These are phyloP conservation scores for Fusarium beomiforme DNA, from an alignment of 2,329 filamentous ascomycete genomes.

Conservation along the genomic window DNA sequence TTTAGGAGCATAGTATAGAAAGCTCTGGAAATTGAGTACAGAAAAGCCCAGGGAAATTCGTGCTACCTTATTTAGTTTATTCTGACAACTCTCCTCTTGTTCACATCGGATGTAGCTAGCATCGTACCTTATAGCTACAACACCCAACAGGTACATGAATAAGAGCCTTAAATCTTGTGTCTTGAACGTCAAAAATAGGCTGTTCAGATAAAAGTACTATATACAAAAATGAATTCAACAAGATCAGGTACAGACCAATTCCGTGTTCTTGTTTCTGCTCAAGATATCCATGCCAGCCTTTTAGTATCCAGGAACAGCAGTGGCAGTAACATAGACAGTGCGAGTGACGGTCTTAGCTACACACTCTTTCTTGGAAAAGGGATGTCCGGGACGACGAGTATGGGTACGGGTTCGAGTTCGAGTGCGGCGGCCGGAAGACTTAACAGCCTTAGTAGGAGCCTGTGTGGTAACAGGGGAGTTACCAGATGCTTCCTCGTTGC, in stretches of 20 bases:
- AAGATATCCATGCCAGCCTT: background rate
- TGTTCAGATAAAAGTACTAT: conserved; percentile 11
- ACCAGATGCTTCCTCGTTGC: background rate
- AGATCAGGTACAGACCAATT: background rate
- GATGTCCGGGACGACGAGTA: conserved; percentile 18
- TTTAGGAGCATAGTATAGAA: background rate
- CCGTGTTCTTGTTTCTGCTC: background rate
- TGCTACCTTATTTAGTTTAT: too few relatives aligned
- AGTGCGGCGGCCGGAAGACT: conserved; percentile 16
- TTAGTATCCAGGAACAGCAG: conserved; percentile 16
- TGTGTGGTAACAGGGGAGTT: background rate
- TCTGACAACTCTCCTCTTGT: too few relatives aligned
- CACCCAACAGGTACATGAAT: background rate
- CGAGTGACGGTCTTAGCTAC: conserved; percentile 28
- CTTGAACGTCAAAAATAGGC: background rate
- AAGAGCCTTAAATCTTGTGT: background rate
- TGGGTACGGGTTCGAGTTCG: conserved; percentile 16
- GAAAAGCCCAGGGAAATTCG: too few relatives aligned
- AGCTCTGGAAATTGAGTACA: too few relatives aligned
- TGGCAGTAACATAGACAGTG: conserved; percentile 41
- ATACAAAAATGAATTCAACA: conserved; percentile 14
- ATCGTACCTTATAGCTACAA: background rate
- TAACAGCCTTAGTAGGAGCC: conserved; percentile 11
- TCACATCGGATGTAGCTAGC: background rate
- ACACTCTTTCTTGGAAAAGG: conserved; percentile 21